Evolutionary conservation across 2,329 filamentous ascomycete genomes (phyloP), one percentile per base, ranked within the genome.

Genomic region (Fusarium acutatum): DNA sequence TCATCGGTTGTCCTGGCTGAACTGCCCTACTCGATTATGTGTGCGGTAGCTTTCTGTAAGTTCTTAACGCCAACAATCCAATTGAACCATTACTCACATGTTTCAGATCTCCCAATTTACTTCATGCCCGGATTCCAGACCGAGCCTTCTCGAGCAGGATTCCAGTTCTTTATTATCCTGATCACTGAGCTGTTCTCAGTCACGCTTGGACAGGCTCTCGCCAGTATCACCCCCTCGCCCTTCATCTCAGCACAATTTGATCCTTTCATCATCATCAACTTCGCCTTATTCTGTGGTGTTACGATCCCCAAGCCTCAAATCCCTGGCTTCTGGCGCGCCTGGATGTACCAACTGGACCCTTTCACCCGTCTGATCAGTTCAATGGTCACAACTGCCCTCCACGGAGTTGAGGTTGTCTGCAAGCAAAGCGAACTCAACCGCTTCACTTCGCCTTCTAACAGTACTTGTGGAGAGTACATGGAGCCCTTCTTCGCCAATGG

Each of bases 261-360:
- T 76, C 94, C 95, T 1, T 93, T 95, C 80, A 84, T 96, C 80
- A 91, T 95, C 81, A 93, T 96, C 80, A 90, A 92, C 66, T 96
- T 97, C 79, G 88, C 92, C 3, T 88, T 97, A 30, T 97, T 97
- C 89, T 97, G 94, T 78, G 94, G 94, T 81, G 94, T 97, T 69
- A 93, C 93, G 0, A 93, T 97, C 57, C 92, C 94, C 0, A 89
- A 91, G 46, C 89, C 91, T 0, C 90, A 93, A 81, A 97, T 93
- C 8, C 91, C 91, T 0, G 84, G 86, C 3, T 93, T 93, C 84
- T 94, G 92, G 92, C 97, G 83, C 92, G 88, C 88, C 63, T 93
- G 92, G 83, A 91, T 93, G 88, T 93, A 92, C 80, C 86, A 88
- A 38, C 82, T 89, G 14, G 88, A 87, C 0, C 90, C 90, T 0